Percentiles rank a stretch among this genome's conserved stretches.
Conservation (phyloP, 2,329 filamentous ascomycete species). For the Nemania bipapillata region DNA sequence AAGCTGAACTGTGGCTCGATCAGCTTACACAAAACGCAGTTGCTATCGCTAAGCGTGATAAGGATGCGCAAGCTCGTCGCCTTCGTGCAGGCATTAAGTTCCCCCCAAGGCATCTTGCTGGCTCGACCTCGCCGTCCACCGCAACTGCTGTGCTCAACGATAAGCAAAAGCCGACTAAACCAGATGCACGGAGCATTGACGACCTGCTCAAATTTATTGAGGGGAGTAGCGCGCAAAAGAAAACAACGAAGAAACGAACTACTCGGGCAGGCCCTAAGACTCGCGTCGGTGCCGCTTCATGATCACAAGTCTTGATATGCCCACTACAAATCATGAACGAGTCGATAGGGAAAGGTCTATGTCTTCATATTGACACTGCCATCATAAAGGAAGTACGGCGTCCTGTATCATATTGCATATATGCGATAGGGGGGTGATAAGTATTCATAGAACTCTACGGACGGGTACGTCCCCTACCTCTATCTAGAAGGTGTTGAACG, state of each 20-base stretch:
- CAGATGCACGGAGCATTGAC: constrained; percentile 85
- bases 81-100: constrained; percentile 77
- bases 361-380: neutral
- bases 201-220: constrained; percentile 96
- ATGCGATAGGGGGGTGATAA: constrained; percentile 10
- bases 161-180: constrained; percentile 50
- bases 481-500: neutral
- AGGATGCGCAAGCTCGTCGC: constrained; percentile 81
- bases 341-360: constrained; percentile 4
- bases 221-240: constrained; percentile 68
- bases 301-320: constrained; percentile 1
- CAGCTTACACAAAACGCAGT: constrained; percentile 96
- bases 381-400: neutral
- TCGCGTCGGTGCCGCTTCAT: constrained; percentile 53
- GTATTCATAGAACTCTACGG: neutral
- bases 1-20: constrained; percentile 95
- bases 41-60: constrained; percentile 90
- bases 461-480: neutral
- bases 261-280: constrained; percentile 67
- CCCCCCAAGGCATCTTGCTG: constrained; percentile 70
- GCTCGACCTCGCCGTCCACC: constrained; percentile 58
- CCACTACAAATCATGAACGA: neutral
- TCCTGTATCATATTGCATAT: constrained; percentile 27
- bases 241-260: constrained; percentile 66
- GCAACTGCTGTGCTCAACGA: constrained; percentile 51